A percentile compares a stretch with the other conserved stretches of the same genome.
These are phyloP conservation scores for Saccharum hybrid DNA, from an alignment of 202 grass and related monocot species.

Conservation along the genomic window DNA sequence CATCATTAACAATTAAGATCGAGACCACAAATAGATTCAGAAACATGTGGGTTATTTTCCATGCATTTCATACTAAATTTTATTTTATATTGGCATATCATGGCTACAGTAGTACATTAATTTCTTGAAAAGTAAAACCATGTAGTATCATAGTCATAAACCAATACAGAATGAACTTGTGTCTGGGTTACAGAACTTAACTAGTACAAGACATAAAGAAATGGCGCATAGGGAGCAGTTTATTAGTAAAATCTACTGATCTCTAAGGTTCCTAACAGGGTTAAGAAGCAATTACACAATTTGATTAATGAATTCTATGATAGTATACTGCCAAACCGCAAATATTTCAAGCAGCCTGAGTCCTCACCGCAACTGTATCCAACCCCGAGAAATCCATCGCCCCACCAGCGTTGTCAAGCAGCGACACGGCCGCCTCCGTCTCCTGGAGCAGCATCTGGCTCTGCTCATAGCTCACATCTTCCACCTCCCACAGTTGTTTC, in stretches of 20 bases:
- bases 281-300: background rate
- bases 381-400: conserved; percentile 63
- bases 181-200: conserved; percentile 14
- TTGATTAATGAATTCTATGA: background rate
- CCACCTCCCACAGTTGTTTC: conserved; percentile 57
- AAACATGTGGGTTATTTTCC: conserved; percentile 6
- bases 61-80: background rate
- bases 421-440: conserved; percentile 61
- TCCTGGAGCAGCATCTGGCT: conserved; percentile 65
- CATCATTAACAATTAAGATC: conserved; percentile 1
- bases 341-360: background rate
- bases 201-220: background rate
- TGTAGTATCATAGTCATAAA: background rate
- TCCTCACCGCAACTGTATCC: conserved; percentile 62
- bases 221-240: background rate
- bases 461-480: conserved; percentile 67
- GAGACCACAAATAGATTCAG: conserved; percentile 2
- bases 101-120: background rate
- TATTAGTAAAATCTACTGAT: background rate
- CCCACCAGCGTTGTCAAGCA: conserved; percentile 59
- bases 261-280: background rate
- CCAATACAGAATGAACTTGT: background rate
- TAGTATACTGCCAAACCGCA: background rate
- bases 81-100: background rate
- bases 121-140: background rate